phyloP scores from a whole-genome alignment of 331 rosid genomes.

The Arachis monticola region DNA sequence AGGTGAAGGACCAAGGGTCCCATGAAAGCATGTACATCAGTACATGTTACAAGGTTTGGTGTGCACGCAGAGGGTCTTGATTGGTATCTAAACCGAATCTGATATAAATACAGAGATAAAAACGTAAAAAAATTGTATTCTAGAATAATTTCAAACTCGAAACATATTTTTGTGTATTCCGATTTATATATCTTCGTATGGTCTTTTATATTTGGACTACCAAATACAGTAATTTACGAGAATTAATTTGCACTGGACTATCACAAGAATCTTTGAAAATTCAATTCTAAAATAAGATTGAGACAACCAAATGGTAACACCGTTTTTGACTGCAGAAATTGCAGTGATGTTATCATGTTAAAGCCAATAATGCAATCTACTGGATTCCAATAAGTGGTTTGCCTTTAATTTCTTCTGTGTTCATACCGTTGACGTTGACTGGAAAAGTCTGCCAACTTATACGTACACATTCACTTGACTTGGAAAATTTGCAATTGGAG shows the following conservation, averaged over 20 bases:
- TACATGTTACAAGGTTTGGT: conserved; percentile 2
- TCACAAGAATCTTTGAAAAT: conserved; percentile 17
- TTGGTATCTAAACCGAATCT: too few relatives aligned
- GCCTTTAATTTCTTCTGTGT: background rate
- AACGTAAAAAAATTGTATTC: too few relatives aligned
- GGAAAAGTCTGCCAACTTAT: conserved; percentile 5
- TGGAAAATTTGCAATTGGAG: conserved; percentile 5
- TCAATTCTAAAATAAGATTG: conserved; percentile 8
- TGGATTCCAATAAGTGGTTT: background rate
- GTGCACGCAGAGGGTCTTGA: too few relatives aligned
- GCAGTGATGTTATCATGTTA: too few relatives aligned
- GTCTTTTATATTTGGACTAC: too few relatives aligned
- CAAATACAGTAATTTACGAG: background rate
- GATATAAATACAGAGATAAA: too few relatives aligned
- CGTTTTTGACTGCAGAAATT: conserved; percentile 35
- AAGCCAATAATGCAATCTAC: too few relatives aligned
- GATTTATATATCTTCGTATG: too few relatives aligned
- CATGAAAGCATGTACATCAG: conserved; percentile 9
- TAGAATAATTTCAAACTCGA: too few relatives aligned
- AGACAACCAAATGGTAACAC: conserved; percentile 14
- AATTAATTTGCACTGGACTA: conserved; percentile 36
- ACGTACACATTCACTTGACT: conserved; percentile 29
- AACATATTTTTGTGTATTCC: too few relatives aligned
- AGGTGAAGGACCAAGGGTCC: conserved; percentile 33
- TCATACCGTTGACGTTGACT: conserved; percentile 1